Evolutionary conservation across 2,329 filamentous ascomycete species (phyloP).

Genomic region (Tolypocladium sp.): DNA sequence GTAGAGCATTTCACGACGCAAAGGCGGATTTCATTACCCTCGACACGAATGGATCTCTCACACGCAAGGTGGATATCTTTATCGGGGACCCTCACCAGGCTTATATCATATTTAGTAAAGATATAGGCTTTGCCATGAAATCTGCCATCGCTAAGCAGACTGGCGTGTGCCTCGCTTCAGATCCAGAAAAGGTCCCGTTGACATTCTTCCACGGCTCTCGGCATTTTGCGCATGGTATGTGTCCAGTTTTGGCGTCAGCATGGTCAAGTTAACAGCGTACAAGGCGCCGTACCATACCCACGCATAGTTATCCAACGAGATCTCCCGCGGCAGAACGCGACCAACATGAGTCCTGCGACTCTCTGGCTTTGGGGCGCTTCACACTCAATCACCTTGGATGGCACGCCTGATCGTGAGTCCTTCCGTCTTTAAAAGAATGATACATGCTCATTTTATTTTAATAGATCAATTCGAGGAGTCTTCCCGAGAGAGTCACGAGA

Average conservation of each 20-base stretch:
- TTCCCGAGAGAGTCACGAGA: constrained; percentile 4
- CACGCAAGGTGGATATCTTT: constrained; percentile 4
- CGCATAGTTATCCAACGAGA: constrained; percentile 6
- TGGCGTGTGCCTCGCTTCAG: neutral
- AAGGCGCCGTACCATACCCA: constrained; percentile 4
- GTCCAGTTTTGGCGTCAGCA: neutral
- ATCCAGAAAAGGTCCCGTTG: neutral
- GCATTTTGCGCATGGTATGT: neutral
- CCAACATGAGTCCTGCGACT: constrained; percentile 6
- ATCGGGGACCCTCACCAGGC: neutral
- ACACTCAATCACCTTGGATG: constrained; percentile 10
- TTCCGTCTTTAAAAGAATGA: neutral
- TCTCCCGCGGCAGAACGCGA: constrained; percentile 5
- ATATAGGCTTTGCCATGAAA: neutral
- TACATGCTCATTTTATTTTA: neutral
- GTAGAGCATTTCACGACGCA: constrained; percentile 5
- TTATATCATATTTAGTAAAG: neutral
- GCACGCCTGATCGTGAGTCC: constrained; percentile 8
- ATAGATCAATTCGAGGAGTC: constrained; percentile 5
- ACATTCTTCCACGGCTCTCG: neutral
- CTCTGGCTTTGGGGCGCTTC: constrained; percentile 12
- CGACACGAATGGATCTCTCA: constrained; percentile 2
- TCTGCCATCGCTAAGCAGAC: neutral
- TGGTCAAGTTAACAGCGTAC: neutral
- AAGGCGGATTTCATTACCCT: constrained; percentile 6